Percentiles rank a stretch among this genome's conserved stretches.
Evolutionary conservation across 305 asterid genomes (phyloP).

Genomic region (Fraxinus baroniana): DNA sequence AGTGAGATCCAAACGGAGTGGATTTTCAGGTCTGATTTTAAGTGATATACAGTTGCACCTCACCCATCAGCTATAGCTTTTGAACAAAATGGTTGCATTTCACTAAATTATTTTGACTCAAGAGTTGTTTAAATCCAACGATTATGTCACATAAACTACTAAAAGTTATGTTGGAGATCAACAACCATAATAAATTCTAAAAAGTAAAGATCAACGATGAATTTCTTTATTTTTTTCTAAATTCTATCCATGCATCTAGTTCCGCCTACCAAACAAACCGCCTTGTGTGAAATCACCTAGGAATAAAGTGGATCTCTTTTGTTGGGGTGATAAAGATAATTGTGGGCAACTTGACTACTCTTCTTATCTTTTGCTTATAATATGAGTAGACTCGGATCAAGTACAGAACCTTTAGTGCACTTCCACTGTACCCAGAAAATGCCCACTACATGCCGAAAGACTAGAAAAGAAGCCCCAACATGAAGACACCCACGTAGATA

Average conservation of each 20-base stretch:
- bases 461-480: conserved; percentile 41
- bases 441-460: conserved; percentile 35
- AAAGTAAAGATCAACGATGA: background rate
- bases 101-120: background rate
- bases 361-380: conserved; percentile 4
- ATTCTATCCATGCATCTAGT: background rate
- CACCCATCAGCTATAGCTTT: background rate
- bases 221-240: background rate
- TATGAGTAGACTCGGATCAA: conserved; percentile 26
- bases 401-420: conserved; percentile 24
- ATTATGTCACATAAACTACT: background rate
- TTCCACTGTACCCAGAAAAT: conserved; percentile 17
- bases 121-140: background rate
- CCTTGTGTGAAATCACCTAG: conserved; percentile 16
- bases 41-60: background rate
- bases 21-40: background rate
- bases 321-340: background rate
- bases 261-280: background rate
- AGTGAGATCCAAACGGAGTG: background rate
- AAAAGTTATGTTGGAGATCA: background rate
- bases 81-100: background rate
- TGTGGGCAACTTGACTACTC: conserved; percentile 25
- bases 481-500: conserved; percentile 55
- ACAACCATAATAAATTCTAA: background rate
- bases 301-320: conserved; percentile 34